Conservation (phyloP, 2,329 filamentous ascomycete genomes). For the Sporothrix brasiliensis region DNA sequence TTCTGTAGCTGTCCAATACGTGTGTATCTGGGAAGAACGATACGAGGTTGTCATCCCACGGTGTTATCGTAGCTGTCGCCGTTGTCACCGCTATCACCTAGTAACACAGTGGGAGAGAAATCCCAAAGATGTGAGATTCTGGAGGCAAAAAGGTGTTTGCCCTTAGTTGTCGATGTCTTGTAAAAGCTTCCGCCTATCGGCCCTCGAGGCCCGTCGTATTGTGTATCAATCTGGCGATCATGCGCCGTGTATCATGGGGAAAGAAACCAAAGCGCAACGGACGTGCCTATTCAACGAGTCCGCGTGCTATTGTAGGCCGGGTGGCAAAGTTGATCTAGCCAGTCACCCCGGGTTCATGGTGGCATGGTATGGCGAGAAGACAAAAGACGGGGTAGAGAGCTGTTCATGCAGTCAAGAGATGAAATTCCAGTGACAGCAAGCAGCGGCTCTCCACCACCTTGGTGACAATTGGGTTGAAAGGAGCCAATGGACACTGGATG, state of each 20-base stretch:
- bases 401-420: slow-evolving; percentile 7
- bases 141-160: not conserved
- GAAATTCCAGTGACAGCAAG: not conserved
- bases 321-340: slow-evolving; percentile 1
- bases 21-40: slow-evolving; percentile 10
- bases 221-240: not conserved
- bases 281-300: slow-evolving; percentile 20
- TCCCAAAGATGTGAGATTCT: not conserved
- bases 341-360: slow-evolving; percentile 22
- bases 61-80: not conserved
- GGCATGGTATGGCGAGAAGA: slow-evolving; percentile 18
- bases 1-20: slow-evolving; percentile 5
- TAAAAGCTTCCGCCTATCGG: not conserved
- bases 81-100: not conserved
- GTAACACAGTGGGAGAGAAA: not conserved
- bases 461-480: not conserved
- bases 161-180: not conserved
- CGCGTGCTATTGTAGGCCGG: not conserved
- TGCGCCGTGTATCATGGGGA: not conserved
- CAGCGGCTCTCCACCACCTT: slow-evolving; percentile 15
- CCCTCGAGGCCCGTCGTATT: not conserved
- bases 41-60: not conserved
- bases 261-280: not conserved
- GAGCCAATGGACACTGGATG: not conserved
- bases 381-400: slow-evolving; percentile 2